A percentile compares a stretch with the other conserved stretches of the same genome.
phyloP scores from a whole-genome alignment of 2,329 filamentous ascomycete genomes.

The Fusarium oligoseptatum region DNA sequence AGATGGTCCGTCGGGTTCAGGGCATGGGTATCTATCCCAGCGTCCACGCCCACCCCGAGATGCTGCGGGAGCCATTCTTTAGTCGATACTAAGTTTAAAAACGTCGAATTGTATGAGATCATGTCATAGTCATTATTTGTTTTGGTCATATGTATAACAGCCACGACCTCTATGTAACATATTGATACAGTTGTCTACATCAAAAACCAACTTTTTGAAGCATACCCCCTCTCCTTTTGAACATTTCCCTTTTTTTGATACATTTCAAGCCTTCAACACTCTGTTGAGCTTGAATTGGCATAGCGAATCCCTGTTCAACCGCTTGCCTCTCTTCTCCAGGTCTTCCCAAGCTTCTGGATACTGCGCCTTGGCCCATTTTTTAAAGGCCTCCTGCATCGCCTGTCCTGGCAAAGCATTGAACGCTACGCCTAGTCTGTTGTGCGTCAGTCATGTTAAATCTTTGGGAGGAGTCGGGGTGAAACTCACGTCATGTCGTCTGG shows the following conservation, averaged over 20 bases:
- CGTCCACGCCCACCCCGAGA: constrained; percentile 88
- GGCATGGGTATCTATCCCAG: constrained; percentile 93
- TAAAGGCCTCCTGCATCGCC: constrained; percentile 76
- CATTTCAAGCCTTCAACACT: constrained; percentile 61
- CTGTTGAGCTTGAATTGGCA: constrained; percentile 64
- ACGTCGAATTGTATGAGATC: constrained; percentile 26
- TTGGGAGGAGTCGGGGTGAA: neutral
- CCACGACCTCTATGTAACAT: constrained; percentile 49
- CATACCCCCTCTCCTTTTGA: neutral
- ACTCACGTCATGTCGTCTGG: constrained; percentile 81
- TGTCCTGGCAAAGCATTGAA: constrained; percentile 80
- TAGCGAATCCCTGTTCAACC: constrained; percentile 58
- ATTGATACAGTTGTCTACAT: constrained; percentile 52
- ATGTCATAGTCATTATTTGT: constrained; percentile 46
- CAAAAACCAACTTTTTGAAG: constrained; percentile 22
- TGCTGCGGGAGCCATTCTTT: constrained; percentile 66
- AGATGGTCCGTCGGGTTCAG: constrained; percentile 89
- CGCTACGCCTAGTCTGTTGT: constrained; percentile 76
- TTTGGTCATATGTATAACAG: constrained; percentile 53
- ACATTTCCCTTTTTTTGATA: constrained; percentile 42
- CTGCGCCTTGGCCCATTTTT: constrained; percentile 77
- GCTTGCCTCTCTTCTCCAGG: constrained; percentile 68
- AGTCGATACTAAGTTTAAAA: constrained; percentile 24
- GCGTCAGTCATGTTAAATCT: constrained; percentile 26
- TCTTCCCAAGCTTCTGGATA: constrained; percentile 79